Conservation (phyloP, 768 basidiomycete species). For the Neoboletus magnificus region DNA sequence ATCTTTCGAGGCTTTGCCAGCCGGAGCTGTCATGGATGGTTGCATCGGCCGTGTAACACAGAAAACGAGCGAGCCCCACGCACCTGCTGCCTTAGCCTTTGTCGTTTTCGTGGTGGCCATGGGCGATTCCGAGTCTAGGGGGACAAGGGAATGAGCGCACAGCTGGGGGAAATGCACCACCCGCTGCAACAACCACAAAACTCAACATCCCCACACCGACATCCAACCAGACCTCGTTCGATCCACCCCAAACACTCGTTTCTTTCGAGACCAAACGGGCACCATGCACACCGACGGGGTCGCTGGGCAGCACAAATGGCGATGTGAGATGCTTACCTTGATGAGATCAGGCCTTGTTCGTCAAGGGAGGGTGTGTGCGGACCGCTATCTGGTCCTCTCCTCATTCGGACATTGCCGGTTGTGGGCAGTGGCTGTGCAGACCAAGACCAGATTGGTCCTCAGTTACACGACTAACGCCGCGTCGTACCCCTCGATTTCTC, state of each 20-base stretch:
- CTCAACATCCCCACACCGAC: neutral
- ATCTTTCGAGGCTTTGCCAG: conserved; percentile 37
- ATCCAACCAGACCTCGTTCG: conserved; percentile 17
- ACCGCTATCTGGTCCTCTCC: neutral
- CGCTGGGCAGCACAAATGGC: neutral
- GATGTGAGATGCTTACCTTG: conserved; percentile 22
- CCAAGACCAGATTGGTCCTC: no score
- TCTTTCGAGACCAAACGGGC: neutral
- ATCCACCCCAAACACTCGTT: conserved; percentile 20
- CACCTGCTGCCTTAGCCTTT: conserved; percentile 58
- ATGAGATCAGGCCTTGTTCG: conserved; percentile 27
- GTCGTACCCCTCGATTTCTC: no score
- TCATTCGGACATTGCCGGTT: conserved; percentile 25
- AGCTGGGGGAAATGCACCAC: neutral
- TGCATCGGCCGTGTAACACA: conserved; percentile 20
- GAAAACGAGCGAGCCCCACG: conserved; percentile 17
- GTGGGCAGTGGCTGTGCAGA: conserved; percentile 21
- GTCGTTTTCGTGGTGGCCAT: conserved; percentile 71
- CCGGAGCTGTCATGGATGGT: conserved; percentile 3
- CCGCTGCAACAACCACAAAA: neutral
- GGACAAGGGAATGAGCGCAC: conserved; percentile 2
- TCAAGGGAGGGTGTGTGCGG: conserved; percentile 12
- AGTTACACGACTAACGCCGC: no score
- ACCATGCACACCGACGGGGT: neutral
- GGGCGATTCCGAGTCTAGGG: conserved; percentile 17